A percentile compares a stretch with the other conserved stretches of the same genome.
Evolutionary conservation across 208 protist genomes (phyloP).

Genomic region (Acanthamoeba divionensis): DNA sequence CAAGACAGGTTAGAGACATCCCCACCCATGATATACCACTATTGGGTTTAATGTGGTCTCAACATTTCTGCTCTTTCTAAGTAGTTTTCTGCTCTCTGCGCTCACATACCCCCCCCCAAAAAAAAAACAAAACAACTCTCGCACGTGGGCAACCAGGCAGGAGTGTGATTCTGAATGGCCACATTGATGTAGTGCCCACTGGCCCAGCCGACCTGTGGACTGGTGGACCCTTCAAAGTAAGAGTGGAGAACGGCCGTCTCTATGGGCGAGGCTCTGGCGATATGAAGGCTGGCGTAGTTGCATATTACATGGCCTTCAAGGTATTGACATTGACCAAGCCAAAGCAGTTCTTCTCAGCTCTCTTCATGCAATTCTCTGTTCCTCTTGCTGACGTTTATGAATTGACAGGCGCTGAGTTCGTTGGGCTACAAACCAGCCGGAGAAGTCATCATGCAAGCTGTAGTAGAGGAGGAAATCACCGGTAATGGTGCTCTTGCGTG

Average conservation of each 20-base stretch:
- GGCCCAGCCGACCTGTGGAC: constrained; percentile 61
- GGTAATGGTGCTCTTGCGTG: constrained; percentile 68
- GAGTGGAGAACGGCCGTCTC: constrained; percentile 64
- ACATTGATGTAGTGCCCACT: constrained; percentile 70
- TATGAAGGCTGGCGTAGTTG: constrained; percentile 72
- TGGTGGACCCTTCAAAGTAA: constrained; percentile 60
- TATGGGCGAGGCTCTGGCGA: constrained; percentile 68
- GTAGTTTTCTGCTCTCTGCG: too few species aligned
- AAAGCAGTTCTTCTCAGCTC: too few species aligned
- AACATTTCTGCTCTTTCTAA: neutral
- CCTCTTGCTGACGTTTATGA: too few species aligned
- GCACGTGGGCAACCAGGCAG: constrained; percentile 49
- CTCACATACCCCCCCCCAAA: too few species aligned
- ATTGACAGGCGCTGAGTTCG: neutral
- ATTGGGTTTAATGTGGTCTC: too few species aligned
- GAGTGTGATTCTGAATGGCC: constrained; percentile 67
- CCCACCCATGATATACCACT: too few species aligned
- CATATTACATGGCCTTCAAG: constrained; percentile 65
- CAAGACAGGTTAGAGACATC: too few species aligned
- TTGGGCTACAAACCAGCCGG: constrained; percentile 61
- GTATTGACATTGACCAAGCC: too few species aligned
- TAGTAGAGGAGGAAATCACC: constrained; percentile 69
- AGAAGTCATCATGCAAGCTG: constrained; percentile 65
- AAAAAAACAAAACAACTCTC: too few species aligned
- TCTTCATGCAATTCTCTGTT: too few species aligned